Evolutionary conservation across 495 filamentous ascomycete genomes (phyloP).

Genomic region (Penicillium angulare): DNA sequence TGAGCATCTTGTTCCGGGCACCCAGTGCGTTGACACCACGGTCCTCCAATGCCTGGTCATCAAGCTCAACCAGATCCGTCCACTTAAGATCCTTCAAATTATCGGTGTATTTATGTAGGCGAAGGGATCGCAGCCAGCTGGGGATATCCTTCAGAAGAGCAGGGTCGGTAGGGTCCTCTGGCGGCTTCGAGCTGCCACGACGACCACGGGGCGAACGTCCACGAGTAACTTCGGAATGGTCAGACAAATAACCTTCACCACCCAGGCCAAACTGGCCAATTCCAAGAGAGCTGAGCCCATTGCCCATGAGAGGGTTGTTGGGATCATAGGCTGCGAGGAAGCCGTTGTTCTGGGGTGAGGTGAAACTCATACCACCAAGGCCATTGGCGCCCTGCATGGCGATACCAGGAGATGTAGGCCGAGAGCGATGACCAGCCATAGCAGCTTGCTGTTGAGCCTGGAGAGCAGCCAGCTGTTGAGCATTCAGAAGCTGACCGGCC

Average conservation of each 20-base stretch:
- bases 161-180: slow-evolving; percentile 94
- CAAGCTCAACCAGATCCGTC: slow-evolving; percentile 88
- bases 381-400: slow-evolving; percentile 66
- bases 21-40: slow-evolving; percentile 94
- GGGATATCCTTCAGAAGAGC: slow-evolving; percentile 92
- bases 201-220: slow-evolving; percentile 91
- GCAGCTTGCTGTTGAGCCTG: slow-evolving; percentile 81
- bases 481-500: slow-evolving; percentile 79
- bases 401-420: slow-evolving; percentile 88
- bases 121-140: slow-evolving; percentile 89
- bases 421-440: slow-evolving; percentile 78
- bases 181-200: slow-evolving; percentile 93
- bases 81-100: slow-evolving; percentile 96
- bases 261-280: slow-evolving; percentile 72
- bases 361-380: slow-evolving; percentile 70
- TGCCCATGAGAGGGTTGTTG: slow-evolving; percentile 68
- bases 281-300: slow-evolving; percentile 66
- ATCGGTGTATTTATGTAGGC: slow-evolving; percentile 98
- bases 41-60: slow-evolving; percentile 91
- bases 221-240: slow-evolving; percentile 85
- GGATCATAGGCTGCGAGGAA: slow-evolving; percentile 89
- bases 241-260: slow-evolving; percentile 88
- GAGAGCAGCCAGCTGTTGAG: slow-evolving; percentile 82
- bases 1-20: slow-evolving; percentile 95
- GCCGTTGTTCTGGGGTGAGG: slow-evolving; percentile 91